Percentiles rank a stretch among this genome's conserved stretches.
These are phyloP conservation scores for Achlya hypogyna DNA, from an alignment of 352 stramenopile species.

Conservation along the genomic window DNA sequence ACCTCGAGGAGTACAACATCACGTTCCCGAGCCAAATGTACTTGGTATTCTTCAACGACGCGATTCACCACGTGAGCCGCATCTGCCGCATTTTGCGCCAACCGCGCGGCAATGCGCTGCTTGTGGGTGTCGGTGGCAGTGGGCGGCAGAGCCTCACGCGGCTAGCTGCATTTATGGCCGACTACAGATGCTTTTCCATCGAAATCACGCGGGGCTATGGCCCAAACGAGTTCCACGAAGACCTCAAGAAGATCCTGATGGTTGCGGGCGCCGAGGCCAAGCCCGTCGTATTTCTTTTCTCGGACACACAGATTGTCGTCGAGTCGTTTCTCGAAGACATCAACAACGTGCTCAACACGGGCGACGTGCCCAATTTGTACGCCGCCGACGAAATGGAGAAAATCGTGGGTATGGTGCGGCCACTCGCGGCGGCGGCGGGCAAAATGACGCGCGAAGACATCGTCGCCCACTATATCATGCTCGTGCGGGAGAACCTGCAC, in stretches of 20 bases:
- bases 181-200: slow-evolving; percentile 88
- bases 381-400: slow-evolving; percentile 86
- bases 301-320: slow-evolving; percentile 88
- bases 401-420: slow-evolving; percentile 78
- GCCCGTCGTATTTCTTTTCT: slow-evolving; percentile 89
- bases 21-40: slow-evolving; percentile 90
- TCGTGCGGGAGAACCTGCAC: slow-evolving; percentile 92
- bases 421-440: slow-evolving; percentile 58
- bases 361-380: slow-evolving; percentile 91
- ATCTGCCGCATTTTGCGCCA: slow-evolving; percentile 90
- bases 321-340: slow-evolving; percentile 93
- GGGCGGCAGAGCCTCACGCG: slow-evolving; percentile 87
- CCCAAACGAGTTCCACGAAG: slow-evolving; percentile 86
- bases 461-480: slow-evolving; percentile 76
- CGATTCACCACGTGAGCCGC: slow-evolving; percentile 89
- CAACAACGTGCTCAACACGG: slow-evolving; percentile 92
- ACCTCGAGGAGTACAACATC: slow-evolving; percentile 93
- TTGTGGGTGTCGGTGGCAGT: slow-evolving; percentile 87
- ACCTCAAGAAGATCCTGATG: slow-evolving; percentile 88
- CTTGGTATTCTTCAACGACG: slow-evolving; percentile 93
- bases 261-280: slow-evolving; percentile 80
- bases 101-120: slow-evolving; percentile 84
- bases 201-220: slow-evolving; percentile 90
- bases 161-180: slow-evolving; percentile 85
- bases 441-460: slow-evolving; percentile 83